Evolutionary conservation across 2,329 filamentous ascomycete genomes (phyloP).

Genomic region (Paecilomyces variotii): DNA sequence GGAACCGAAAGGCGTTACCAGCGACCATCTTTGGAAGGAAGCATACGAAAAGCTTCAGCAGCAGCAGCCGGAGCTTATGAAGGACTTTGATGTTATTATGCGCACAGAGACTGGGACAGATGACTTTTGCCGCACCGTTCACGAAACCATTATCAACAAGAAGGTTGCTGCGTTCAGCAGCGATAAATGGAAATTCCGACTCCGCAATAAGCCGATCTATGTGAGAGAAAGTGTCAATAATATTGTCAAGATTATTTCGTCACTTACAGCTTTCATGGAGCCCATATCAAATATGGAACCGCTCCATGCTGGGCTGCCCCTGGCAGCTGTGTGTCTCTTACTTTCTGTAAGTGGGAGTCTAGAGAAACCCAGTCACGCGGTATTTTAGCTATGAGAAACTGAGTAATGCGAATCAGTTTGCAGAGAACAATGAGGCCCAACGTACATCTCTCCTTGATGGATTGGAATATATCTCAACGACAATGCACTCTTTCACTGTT

Average conservation of each 20-base stretch:
- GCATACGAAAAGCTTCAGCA: background rate
- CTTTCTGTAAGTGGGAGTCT: background rate
- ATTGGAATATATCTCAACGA: background rate
- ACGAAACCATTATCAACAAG: background rate
- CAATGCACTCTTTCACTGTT: background rate
- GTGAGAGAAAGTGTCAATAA: background rate
- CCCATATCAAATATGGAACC: background rate
- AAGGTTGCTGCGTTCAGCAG: background rate
- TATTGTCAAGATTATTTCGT: background rate
- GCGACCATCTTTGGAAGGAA: background rate
- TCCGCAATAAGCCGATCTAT: background rate
- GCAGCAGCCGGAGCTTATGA: background rate
- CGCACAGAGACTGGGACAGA: background rate
- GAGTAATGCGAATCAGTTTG: background rate
- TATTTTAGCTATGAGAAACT: background rate
- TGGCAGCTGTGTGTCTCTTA: background rate
- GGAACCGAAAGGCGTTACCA: background rate
- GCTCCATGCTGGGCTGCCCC: background rate
- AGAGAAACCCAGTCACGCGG: background rate
- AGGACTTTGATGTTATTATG: background rate
- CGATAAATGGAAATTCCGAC: background rate
- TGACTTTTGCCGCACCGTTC: background rate
- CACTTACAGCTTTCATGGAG: background rate
- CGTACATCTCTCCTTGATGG: background rate
- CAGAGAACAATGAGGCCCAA: background rate